Base-by-base conservation (phyloP, 257 asterid genomes). In the Plantago elongata region DNA sequence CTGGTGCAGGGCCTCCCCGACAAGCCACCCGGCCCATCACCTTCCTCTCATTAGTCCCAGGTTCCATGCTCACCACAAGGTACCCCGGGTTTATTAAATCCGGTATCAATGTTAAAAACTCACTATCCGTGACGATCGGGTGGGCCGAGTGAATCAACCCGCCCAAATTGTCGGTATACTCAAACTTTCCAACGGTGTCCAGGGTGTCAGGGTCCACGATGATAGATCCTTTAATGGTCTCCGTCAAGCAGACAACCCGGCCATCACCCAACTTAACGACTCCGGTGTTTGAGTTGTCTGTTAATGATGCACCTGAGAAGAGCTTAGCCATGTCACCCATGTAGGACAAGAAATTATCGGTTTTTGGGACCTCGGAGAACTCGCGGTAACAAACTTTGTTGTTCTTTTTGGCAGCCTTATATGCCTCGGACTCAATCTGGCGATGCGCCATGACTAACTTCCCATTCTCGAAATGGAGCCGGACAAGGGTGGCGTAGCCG, bases 271-370 rank as follows among this genome's bases (percentile, higher is more conserved):
- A 83, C 69, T 61, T 81, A 0, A 93, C 92, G 3, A 93, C 97
- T 0, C 99, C 99, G 7, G 99, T 93, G 78, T 93, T 93, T 0
- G 99, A 89, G 63, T 93, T 93, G 16, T 93, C 97, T 0, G 99
- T 93, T 8, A 93, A 27, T 0, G 99, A 93, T 0, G 97, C 94
- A 1, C 99, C 99, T 17, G 97, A 83, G 67, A 93, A 78, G 18
- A 93, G 69, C n/a, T 71, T 85, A 0, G 97, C 99, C 11, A 93
- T 62, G 57, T 93, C 97, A 0, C 96, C 94, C 1, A 93, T 86
- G 68, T 85, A 89, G 37, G 88, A 60, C 11, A 89, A 45, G 83
- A 89, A 85, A 22, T 64, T 93, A 27, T 87, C 87, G 1, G 88
- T 14, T 57, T 89, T 93, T 0, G 99, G 99, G 40, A 22, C 86